Base-by-base conservation (phyloP, 2,329 filamentous ascomycete genomes). In the Curvularia lunata region DNA sequence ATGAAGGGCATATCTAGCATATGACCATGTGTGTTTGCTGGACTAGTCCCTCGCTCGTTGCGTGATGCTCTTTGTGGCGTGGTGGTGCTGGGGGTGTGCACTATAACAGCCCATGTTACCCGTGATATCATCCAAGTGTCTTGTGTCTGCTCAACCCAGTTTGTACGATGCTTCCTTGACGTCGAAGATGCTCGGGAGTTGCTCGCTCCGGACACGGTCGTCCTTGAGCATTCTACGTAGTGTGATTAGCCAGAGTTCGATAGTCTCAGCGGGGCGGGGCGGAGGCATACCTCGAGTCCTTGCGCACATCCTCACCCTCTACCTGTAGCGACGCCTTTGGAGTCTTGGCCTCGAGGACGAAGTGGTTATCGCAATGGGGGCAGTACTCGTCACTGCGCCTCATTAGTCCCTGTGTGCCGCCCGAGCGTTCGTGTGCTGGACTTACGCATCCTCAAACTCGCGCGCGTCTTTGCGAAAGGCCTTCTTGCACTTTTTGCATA, bases 401-500 rank as follows among this genome's bases (percentile, higher is more conserved):
- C 38, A 32, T 48, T 52, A 66, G 67, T 56, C 48, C 21, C 13
- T n/a, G 23, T 43, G 41, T 25, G 21, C 16, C 16, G 28, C 8
- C 28, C 28, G 8, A 8, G 10, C 30, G 4, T 23, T 4, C 9
- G 32, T 38, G 9, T 25, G 32, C 4, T 40, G n/a, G 28, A 56
- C 52, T 42, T 46, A 65, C 63, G 63, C 89, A 69, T 99, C 95
- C 68, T 99, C 95, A 70, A 97, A 97, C 76, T 97, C 91, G 64
- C 86, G 82, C 45, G 90, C 90, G 71, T 99, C 91, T 77, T 98
- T 99, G 67, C 95, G 90, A 83, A 99, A 99, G 79, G 89, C 93
- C 80, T 99, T 99, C 69, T 90, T 93, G 87, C 95, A 99, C 82
- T 99, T 99, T 73, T 99, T 99, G 86, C 95, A 99, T 51, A 91